Base-by-base conservation (phyloP, 306 rosid genomes). In the Medicago lupulina region DNA sequence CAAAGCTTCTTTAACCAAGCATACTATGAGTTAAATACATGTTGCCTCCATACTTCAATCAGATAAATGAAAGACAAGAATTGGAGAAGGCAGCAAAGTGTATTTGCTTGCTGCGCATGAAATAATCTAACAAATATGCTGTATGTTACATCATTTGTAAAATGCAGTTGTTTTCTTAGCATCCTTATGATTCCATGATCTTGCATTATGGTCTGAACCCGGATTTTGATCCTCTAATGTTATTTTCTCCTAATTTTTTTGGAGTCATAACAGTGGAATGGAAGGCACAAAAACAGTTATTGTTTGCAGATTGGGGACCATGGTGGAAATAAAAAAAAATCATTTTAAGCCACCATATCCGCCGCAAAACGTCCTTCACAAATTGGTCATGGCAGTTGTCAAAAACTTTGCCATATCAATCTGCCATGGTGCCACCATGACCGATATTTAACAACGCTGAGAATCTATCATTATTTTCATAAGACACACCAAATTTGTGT, bases 11-110 rank as follows among this genome's bases (percentile, higher is more conserved):
- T 66, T 40, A 66, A 39, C 67, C 19, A 65, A 51, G 31, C 66
- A 39, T 39, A n/a, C 69, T 21, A 23, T 10, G 38, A 67, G 53
- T 78, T 36, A 44, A 78, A 62, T 18, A 23, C 64, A 58, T 68
- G 39, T 44, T 9, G 14, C n/a, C 70, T n/a, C 36, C n/a, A 5
- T 34, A 5, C 34, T 57, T 51, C 58, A 71, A 72, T 36, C 66
- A 28, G 53, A 67, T 16, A 43, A 46, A 54, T 16, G 21, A 67
- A 74, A 47, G 60, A 18, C 19, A 36, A 38, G 47, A 44, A 38
- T 61, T 71, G 60, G 21, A 55, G 40, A 36, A 38, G 57, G 23
- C 2, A 4, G 57, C 21, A 19, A 51, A 58, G 54, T 31, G 55
- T 19, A 64, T 21, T 54, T 21, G 40, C 67, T 65, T 23, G 71